These are phyloP conservation scores for Pseudogymnoascus verrucosus DNA, from an alignment of 2,329 filamentous ascomycete genomes.

Conservation along the genomic window DNA sequence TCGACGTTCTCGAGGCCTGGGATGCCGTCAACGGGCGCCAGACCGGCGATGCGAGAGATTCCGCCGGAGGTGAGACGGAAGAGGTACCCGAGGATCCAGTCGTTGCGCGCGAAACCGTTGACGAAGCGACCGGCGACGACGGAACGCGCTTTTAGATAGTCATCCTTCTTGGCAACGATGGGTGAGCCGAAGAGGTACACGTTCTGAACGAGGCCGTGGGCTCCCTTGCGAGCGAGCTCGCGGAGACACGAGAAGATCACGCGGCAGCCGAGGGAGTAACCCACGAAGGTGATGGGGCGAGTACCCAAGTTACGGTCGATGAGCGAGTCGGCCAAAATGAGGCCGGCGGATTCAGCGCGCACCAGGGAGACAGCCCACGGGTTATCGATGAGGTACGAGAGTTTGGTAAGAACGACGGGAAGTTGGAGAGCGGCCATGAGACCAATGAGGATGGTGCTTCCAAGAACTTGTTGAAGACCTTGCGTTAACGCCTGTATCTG, in stretches of 20 bases:
- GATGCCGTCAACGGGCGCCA: slow-evolving; percentile 68
- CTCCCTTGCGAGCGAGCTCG: slow-evolving; percentile 77
- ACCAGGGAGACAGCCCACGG: slow-evolving; percentile 96
- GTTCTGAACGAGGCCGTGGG: slow-evolving; percentile 83
- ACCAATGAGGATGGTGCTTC: slow-evolving; percentile 76
- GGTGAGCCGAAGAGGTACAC: slow-evolving; percentile 93
- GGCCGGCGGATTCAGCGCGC: slow-evolving; percentile 76
- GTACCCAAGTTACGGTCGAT: slow-evolving; percentile 87
- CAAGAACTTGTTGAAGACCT: slow-evolving; percentile 90
- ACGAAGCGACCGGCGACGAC: slow-evolving; percentile 88
- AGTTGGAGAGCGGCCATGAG: slow-evolving; percentile 90
- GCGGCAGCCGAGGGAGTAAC: slow-evolving; percentile 85
- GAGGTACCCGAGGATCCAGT: slow-evolving; percentile 95
- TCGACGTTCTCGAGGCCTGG: slow-evolving; percentile 83
- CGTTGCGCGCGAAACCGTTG: slow-evolving; percentile 87
- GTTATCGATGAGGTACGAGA: slow-evolving; percentile 95
- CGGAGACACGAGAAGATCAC: slow-evolving; percentile 88
- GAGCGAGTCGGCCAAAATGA: slow-evolving; percentile 89
- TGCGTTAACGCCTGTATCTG: slow-evolving; percentile 74
- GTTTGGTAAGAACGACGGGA: slow-evolving; percentile 86
- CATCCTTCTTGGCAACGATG: slow-evolving; percentile 83
- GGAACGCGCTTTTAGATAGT: slow-evolving; percentile 72
- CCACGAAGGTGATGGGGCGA: slow-evolving; percentile 83
- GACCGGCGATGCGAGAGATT: slow-evolving; percentile 78
- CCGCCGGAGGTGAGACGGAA: slow-evolving; percentile 92